phyloP scores from a whole-genome alignment of 164 flowering plant species.

The Magnolia changhungtana region DNA sequence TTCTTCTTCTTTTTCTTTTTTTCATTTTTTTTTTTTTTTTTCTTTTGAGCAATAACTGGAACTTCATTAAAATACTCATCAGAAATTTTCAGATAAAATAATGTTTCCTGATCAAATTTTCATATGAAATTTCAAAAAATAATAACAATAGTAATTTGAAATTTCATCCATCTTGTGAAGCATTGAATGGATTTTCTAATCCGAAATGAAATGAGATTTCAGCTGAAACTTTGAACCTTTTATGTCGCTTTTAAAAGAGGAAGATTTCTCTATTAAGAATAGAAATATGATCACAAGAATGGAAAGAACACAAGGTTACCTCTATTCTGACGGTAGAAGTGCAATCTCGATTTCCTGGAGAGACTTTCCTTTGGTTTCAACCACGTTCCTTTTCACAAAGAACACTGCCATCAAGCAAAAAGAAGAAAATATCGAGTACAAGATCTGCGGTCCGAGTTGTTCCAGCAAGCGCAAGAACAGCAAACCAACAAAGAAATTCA shows the following conservation, averaged over 20 bases:
- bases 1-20: too few species aligned
- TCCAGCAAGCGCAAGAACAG: conserved; percentile 80
- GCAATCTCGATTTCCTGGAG: conserved; percentile 97
- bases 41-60: too few species aligned
- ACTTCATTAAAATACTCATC: too few species aligned
- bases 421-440: conserved; percentile 68
- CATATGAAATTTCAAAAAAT: too few species aligned
- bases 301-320: neutral
- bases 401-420: conserved; percentile 65
- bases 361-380: conserved; percentile 95
- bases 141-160: too few species aligned
- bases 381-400: conserved; percentile 78
- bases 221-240: too few species aligned
- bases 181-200: too few species aligned
- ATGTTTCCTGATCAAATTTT: too few species aligned
- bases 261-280: neutral
- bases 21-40: too few species aligned
- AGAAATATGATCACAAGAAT: neutral
- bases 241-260: neutral
- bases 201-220: too few species aligned
- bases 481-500: conserved; percentile 91
- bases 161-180: too few species aligned
- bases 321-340: conserved; percentile 51
- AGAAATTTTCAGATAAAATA: too few species aligned
- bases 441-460: conserved; percentile 61